phyloP scores from a whole-genome alignment of 768 basidiomycete species.

The Lactarius trivialis region DNA sequence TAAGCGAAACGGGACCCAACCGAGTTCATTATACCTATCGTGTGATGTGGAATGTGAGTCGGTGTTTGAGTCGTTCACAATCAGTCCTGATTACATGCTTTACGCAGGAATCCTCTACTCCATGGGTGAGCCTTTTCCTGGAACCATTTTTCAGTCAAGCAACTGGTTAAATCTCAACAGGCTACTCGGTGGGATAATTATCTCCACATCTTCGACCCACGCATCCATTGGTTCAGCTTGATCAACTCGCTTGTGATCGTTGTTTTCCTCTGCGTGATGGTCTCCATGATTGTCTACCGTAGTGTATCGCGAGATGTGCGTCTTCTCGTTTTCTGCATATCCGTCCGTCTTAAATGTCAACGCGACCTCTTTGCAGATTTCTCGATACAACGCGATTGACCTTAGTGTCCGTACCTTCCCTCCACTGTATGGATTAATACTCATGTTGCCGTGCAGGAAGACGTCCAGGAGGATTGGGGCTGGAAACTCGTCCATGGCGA shows the following conservation, averaged over 20 bases:
- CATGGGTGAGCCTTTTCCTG: slow-evolving; percentile 49
- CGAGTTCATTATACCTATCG: slow-evolving; percentile 80
- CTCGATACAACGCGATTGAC: slow-evolving; percentile 92
- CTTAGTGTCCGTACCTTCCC: slow-evolving; percentile 53
- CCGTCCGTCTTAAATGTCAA: not conserved
- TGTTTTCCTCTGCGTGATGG: slow-evolving; percentile 88
- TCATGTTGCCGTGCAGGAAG: slow-evolving; percentile 50
- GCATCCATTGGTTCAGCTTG: slow-evolving; percentile 95
- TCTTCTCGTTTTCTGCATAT: not conserved
- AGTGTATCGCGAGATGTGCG: slow-evolving; percentile 84
- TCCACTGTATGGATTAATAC: not conserved
- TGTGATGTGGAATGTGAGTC: slow-evolving; percentile 75
- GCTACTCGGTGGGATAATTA: slow-evolving; percentile 97
- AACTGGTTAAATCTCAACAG: slow-evolving; percentile 33
- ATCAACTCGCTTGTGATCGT: slow-evolving; percentile 91
- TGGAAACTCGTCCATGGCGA: slow-evolving; percentile 98
- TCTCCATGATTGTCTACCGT: slow-evolving; percentile 81
- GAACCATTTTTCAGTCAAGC: not conserved
- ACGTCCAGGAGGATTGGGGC: slow-evolving; percentile 96
- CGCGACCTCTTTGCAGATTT: slow-evolving; percentile 46
- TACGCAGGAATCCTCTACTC: slow-evolving; percentile 70
- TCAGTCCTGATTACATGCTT: not conserved
- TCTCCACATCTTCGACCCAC: slow-evolving; percentile 86
- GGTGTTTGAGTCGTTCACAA: not conserved
- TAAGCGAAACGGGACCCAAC: slow-evolving; percentile 56